A percentile compares a stretch with the other conserved stretches of the same genome.
These are phyloP conservation scores for Pholiota adiposa DNA, from an alignment of 1,284 basidiomycete genomes.

Conservation along the genomic window DNA sequence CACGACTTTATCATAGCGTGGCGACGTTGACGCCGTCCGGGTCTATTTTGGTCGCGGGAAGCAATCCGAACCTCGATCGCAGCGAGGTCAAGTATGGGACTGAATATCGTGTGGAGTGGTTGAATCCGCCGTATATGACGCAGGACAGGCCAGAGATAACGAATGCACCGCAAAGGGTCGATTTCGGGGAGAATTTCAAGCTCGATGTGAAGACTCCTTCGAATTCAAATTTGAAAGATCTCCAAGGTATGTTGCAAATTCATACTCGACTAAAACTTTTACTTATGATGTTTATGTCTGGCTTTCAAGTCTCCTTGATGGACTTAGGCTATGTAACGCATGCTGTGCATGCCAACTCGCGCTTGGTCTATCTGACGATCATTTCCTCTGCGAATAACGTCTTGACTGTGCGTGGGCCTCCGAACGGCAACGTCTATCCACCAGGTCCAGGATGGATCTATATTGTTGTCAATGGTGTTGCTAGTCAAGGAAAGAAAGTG, in stretches of 20 bases:
- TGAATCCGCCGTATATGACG: constrained; percentile 73
- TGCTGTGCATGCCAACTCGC: constrained; percentile 76
- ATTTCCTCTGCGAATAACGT: constrained; percentile 36
- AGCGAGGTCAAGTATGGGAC: constrained; percentile 73
- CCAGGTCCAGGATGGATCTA: constrained; percentile 84
- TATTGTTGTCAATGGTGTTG: constrained; percentile 69
- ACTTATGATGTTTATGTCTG: constrained; percentile 11
- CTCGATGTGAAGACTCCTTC: constrained; percentile 38
- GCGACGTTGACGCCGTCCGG: constrained; percentile 75
- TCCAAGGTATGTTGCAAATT: constrained; percentile 36
- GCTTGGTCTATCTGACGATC: constrained; percentile 68
- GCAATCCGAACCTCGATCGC: constrained; percentile 82
- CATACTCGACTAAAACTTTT: constrained; percentile 12
- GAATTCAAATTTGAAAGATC: constrained; percentile 18
- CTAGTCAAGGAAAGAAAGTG: constrained; percentile 66
- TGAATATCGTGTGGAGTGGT: constrained; percentile 82
- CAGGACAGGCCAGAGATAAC: constrained; percentile 56
- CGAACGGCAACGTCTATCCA: constrained; percentile 68
- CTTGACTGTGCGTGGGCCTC: constrained; percentile 61
- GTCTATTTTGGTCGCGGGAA: constrained; percentile 78
- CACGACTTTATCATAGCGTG: constrained; percentile 84
- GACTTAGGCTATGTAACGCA: constrained; percentile 82
- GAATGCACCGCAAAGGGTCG: constrained; percentile 42
- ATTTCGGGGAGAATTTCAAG: constrained; percentile 48
- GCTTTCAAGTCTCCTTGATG: constrained; percentile 67